These are phyloP conservation scores for Calonectria pseudoturangicola DNA, from an alignment of 2,329 filamentous ascomycete genomes.

Conservation along the genomic window DNA sequence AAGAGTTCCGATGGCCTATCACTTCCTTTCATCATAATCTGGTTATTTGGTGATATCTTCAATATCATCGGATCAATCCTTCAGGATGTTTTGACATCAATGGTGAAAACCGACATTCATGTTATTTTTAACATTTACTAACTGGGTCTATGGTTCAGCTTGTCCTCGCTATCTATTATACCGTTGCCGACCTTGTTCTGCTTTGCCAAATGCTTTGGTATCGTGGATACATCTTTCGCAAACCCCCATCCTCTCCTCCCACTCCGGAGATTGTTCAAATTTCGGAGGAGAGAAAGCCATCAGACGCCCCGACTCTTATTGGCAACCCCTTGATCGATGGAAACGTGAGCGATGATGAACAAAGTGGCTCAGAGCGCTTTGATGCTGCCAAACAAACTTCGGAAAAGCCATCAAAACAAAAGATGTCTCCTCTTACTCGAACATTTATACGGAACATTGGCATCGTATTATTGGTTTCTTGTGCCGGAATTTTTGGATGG, in stretches of 20 bases:
- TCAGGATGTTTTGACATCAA: constrained; percentile 94
- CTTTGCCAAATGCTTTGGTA: constrained; percentile 97
- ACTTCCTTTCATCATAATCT: constrained; percentile 93
- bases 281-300: constrained; percentile 66
- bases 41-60: constrained; percentile 95
- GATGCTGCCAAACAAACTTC: background rate
- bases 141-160: constrained; percentile 67
- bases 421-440: background rate
- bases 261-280: constrained; percentile 62
- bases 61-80: constrained; percentile 94
- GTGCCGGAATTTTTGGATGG: constrained; percentile 90
- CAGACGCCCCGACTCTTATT: constrained; percentile 60
- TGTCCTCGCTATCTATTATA: constrained; percentile 94
- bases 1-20: constrained; percentile 91
- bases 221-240: constrained; percentile 83
- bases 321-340: background rate
- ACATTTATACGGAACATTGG: constrained; percentile 1
- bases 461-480: constrained; percentile 86
- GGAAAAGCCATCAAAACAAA: background rate
- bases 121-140: background rate
- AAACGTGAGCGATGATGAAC: background rate
- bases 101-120: constrained; percentile 70
- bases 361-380: background rate
- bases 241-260: constrained; percentile 67
- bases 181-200: constrained; percentile 91